Percentiles rank a stretch among this genome's conserved stretches.
phyloP scores from a whole-genome alignment of 1,284 basidiomycete species.

The Salmacisia buchloeana region DNA sequence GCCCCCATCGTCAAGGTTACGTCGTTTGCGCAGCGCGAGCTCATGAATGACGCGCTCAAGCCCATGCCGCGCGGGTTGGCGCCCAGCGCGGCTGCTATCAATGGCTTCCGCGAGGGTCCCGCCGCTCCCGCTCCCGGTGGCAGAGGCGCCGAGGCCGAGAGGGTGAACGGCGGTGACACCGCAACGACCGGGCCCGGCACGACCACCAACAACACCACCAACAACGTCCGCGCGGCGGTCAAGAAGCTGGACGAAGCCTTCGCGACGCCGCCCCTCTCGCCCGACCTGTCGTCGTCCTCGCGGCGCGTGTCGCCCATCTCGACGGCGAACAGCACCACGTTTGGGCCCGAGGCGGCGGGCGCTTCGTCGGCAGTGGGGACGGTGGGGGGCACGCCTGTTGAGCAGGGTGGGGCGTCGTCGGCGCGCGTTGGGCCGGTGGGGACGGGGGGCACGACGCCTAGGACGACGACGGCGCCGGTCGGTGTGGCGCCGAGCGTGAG shows the following conservation, averaged over 20 bases:
- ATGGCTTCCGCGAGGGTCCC: too few relatives aligned
- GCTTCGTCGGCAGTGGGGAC: background rate
- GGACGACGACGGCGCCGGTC: background rate
- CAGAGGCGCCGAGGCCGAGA: too few relatives aligned
- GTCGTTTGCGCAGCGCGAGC: background rate
- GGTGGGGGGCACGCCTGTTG: too few relatives aligned
- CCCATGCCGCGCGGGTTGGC: background rate
- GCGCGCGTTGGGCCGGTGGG: too few relatives aligned
- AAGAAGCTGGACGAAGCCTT: background rate
- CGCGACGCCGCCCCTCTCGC: background rate
- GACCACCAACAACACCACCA: background rate
- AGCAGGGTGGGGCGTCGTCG: too few relatives aligned
- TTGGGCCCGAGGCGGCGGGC: background rate
- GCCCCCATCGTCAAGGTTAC: background rate
- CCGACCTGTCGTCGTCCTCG: background rate
- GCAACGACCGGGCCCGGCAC: background rate
- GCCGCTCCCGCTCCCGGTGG: too few relatives aligned
- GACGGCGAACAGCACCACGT: background rate
- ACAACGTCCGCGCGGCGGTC: background rate
- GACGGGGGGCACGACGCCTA: too few relatives aligned
- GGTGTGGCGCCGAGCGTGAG: background rate
- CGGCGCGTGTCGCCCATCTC: background rate
- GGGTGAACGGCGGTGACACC: too few relatives aligned
- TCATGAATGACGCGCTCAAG: background rate
- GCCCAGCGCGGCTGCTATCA: background rate